phyloP scores from a whole-genome alignment of 179 eudicot species.

The Carnegiea gigantea region DNA sequence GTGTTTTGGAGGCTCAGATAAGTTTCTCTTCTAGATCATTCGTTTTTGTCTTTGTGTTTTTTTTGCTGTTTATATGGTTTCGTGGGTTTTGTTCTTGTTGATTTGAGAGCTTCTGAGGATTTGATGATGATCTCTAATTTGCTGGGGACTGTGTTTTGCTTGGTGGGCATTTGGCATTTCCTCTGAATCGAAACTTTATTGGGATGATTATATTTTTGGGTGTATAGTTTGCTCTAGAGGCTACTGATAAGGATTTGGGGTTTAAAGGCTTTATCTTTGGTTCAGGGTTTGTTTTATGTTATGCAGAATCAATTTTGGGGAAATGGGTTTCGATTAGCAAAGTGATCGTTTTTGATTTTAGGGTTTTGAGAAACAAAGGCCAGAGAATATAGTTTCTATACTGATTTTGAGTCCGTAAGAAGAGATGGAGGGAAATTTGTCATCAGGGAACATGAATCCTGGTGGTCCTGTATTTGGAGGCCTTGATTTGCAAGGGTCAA shows the following conservation, averaged over 20 bases:
- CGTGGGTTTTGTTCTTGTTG: not conserved
- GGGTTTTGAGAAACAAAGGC: slow-evolving; percentile 1
- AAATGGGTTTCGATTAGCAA: slow-evolving; percentile 11
- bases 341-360: not conserved
- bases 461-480: slow-evolving; percentile 45
- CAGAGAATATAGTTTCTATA: not conserved
- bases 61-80: not conserved
- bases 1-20: slow-evolving; percentile 15
- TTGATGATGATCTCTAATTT: slow-evolving; percentile 2
- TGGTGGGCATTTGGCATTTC: not conserved
- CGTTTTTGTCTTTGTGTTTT: not conserved
- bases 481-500: slow-evolving; percentile 59
- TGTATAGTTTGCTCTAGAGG: not conserved
- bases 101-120: not conserved
- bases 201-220: slow-evolving; percentile 14
- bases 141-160: not conserved
- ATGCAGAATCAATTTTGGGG: not conserved
- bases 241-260: slow-evolving; percentile 2
- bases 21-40: slow-evolving; percentile 14
- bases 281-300: slow-evolving; percentile 17
- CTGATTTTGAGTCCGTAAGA: slow-evolving; percentile 15
- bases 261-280: slow-evolving; percentile 4
- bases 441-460: slow-evolving; percentile 51
- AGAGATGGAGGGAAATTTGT: slow-evolving; percentile 57
- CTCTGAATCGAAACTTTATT: not conserved